A percentile compares a stretch with the other conserved stretches of the same genome.
phyloP scores from a whole-genome alignment of 164 flowering plant genomes.

The Euptelea pleiosperma region DNA sequence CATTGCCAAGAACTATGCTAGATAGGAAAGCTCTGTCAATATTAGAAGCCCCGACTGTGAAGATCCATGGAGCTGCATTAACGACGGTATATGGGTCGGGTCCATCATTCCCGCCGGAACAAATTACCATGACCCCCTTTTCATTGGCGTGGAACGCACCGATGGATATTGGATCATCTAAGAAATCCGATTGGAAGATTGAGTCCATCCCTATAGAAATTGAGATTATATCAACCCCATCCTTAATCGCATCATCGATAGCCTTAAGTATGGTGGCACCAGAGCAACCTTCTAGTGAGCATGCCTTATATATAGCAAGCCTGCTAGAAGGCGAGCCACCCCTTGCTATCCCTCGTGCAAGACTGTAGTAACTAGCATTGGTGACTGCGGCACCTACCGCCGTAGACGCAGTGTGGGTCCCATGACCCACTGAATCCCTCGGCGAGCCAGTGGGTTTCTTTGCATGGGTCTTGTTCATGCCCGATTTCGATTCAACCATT shows the following conservation, averaged over 20 bases:
- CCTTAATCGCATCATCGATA: constrained; percentile 62
- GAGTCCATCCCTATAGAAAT: constrained; percentile 60
- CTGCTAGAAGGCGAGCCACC: constrained; percentile 59
- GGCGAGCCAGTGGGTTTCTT: constrained; percentile 40
- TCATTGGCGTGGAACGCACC: constrained; percentile 78
- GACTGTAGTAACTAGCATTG: constrained; percentile 62
- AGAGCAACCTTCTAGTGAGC: constrained; percentile 52
- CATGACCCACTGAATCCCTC: constrained; percentile 63
- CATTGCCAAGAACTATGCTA: constrained; percentile 54
- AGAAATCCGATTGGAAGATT: constrained; percentile 45
- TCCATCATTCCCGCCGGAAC: constrained; percentile 78
- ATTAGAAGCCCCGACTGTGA: constrained; percentile 68
- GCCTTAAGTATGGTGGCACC: constrained; percentile 59
- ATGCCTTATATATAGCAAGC: constrained; percentile 64
- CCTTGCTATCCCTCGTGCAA: constrained; percentile 56
- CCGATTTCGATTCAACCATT: constrained; percentile 1
- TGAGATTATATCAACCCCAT: constrained; percentile 79
- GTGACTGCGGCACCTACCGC: constrained; percentile 49
- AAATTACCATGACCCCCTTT: constrained; percentile 61
- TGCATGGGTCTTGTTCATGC: constrained; percentile 1
- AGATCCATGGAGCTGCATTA: constrained; percentile 77
- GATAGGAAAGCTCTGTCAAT: constrained; percentile 67
- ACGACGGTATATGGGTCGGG: constrained; percentile 61
- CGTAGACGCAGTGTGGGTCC: constrained; percentile 66
- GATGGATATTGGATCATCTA: constrained; percentile 65